These are phyloP conservation scores for Cadophora sp. DNA, from an alignment of 2,329 filamentous ascomycete species.

Conservation along the genomic window DNA sequence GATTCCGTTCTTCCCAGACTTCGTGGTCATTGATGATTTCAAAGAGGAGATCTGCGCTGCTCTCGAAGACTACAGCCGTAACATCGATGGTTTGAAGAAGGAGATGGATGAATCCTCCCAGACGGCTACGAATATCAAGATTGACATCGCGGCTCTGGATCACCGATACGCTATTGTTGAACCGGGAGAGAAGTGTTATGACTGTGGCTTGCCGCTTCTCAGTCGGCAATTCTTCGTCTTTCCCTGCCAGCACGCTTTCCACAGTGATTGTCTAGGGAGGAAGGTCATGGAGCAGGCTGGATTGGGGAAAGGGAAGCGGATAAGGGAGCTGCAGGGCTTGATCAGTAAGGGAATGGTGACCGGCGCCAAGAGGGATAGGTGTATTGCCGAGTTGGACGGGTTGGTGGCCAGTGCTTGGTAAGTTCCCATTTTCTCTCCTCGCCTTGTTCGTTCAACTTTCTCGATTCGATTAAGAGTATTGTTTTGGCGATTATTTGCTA, in stretches of 20 bases:
- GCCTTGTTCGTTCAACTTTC: background rate
- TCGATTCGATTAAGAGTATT: background rate
- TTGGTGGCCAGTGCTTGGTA: constrained; percentile 90
- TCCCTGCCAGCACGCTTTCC: constrained; percentile 96
- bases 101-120: constrained; percentile 96
- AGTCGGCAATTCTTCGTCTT: constrained; percentile 98
- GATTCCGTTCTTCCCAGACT: constrained; percentile 98
- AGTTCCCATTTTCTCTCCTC: constrained; percentile 44
- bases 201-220: constrained; percentile 83
- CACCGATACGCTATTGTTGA: constrained; percentile 95
- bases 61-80: constrained; percentile 89
- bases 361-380: constrained; percentile 77
- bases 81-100: constrained; percentile 85
- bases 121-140: constrained; percentile 89
- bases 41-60: constrained; percentile 97
- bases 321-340: constrained; percentile 84
- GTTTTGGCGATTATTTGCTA: too few species aligned
- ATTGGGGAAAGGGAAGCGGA: constrained; percentile 76
- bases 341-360: constrained; percentile 78
- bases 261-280: constrained; percentile 89
- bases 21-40: constrained; percentile 98
- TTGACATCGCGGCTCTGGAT: constrained; percentile 85
- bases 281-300: constrained; percentile 85
- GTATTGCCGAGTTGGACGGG: constrained; percentile 89
- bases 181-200: constrained; percentile 92